Conservation (phyloP, 139 green algal genomes). For the Gonium pectorale region DNA sequence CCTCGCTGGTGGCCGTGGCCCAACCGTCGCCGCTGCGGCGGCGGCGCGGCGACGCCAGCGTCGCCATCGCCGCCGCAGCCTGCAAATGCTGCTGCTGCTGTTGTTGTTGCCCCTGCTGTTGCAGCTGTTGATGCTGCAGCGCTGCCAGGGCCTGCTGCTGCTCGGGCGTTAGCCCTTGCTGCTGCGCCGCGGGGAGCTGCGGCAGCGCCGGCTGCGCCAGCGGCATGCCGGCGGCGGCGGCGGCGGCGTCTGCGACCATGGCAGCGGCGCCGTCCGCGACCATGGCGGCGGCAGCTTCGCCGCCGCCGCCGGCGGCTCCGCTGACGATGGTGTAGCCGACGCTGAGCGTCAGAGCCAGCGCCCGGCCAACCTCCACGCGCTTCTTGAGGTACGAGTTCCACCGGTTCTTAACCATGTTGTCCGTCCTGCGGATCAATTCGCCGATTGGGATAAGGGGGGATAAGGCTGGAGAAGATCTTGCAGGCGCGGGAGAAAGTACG, state of each 20-base stretch:
- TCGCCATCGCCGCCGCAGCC: not conserved
- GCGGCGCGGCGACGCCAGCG: constrained; percentile 1
- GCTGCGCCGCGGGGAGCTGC: too few species aligned
- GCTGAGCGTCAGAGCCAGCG: constrained; percentile 21
- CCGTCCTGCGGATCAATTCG: constrained; percentile 70
- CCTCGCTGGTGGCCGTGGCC: constrained; percentile 26
- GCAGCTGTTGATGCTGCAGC: not conserved
- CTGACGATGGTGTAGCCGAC: not conserved
- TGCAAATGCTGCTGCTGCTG: not conserved
- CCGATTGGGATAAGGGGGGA: too few species aligned
- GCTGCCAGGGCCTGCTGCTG: too few species aligned
- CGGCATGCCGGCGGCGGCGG: not conserved
- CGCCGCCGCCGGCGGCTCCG: not conserved
- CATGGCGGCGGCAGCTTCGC: not conserved
- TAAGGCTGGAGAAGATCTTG: too few species aligned
- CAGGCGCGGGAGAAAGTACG: too few species aligned
- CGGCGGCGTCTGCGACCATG: not conserved
- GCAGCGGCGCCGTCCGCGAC: not conserved
- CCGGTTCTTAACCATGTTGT: constrained; percentile 80
- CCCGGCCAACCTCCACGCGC: constrained; percentile 41
- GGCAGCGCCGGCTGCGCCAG: too few species aligned
- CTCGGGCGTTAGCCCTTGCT: too few species aligned
- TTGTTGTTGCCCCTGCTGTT: not conserved
- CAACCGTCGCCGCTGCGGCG: constrained; percentile 27
- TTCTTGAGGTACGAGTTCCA: constrained; percentile 77